Base-by-base conservation (phyloP, 2,329 filamentous ascomycete species). In the Penicillium brevicompactum region DNA sequence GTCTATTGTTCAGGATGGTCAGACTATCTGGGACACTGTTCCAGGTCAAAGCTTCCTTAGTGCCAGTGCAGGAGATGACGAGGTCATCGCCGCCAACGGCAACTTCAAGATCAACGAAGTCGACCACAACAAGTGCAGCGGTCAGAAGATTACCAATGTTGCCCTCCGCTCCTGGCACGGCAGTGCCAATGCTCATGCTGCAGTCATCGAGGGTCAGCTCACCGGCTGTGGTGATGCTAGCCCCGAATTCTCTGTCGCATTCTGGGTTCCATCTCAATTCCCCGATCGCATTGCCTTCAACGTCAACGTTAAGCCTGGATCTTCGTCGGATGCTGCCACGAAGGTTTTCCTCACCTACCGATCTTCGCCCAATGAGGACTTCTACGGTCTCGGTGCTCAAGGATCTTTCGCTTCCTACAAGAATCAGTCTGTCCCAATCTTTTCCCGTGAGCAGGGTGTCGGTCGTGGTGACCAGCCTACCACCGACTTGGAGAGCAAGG, bases 321-420 rank as follows among this genome's bases (percentile, higher is more conserved):
- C 46, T 10, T 53, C 53, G 1, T 16, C 46, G 2, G 41, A 55
- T 24, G 34, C 47, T 5, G 45, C 32, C 14, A 60, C 49, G n/a
- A 63, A 64, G 49, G 8, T 65, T 4, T 65, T 55, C 45, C 43
- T 65, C 16, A 62, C 55, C 13, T 67, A 63, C 32, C 47, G 48
- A 11, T 67, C 64, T 8, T 57, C 61, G 1, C 37, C 56, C 3
- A 54, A 52, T 3, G 65, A 67, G 27, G 62, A 67, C 41, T 65
- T 67, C 49, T 67, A 67, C 32, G 65, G 65, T 24, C 46, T 67
- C 3, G 65, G 65, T 34, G 64, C 51, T 5, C 65, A 67, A 50
- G 64, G 50, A 6, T 67, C 64, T 10, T 67, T 64, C 22, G 59
- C 64, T 0, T 67, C 64, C 2, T 53, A 66, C 56, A 67, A 67